Conservation (phyloP, 129 eudicot genomes). For the Rutidosis leptorrhynchoides region DNA sequence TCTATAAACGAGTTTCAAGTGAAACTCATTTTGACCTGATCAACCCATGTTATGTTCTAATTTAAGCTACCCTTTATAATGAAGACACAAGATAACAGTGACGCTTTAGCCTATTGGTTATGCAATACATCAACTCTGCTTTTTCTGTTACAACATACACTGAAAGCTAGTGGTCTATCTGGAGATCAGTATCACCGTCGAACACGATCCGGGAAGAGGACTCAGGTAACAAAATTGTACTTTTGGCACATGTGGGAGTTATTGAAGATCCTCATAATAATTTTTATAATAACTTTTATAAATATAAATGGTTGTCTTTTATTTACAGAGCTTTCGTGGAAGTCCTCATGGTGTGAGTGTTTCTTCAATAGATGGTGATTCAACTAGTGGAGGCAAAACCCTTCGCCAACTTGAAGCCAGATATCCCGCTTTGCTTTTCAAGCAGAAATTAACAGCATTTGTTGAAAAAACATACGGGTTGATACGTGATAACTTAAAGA, state of each 20-base stretch:
- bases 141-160: slow-evolving; percentile 69
- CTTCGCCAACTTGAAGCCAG: slow-evolving; percentile 65
- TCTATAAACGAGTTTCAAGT: not conserved
- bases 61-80: slow-evolving; percentile 22
- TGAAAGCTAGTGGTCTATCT: slow-evolving; percentile 64
- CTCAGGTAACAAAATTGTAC: slow-evolving; percentile 46
- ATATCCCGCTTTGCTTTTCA: slow-evolving; percentile 87
- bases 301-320: not conserved
- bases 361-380: slow-evolving; percentile 45
- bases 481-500: slow-evolving; percentile 75
- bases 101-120: slow-evolving; percentile 78
- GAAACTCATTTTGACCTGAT: not conserved
- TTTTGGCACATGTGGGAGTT: not conserved
- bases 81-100: slow-evolving; percentile 88
- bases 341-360: slow-evolving; percentile 64
- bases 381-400: slow-evolving; percentile 44
- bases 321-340: slow-evolving; percentile 86
- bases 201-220: slow-evolving; percentile 84
- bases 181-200: slow-evolving; percentile 64
- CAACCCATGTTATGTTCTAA: slow-evolving; percentile 3
- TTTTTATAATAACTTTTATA: too few relatives aligned
- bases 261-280: not conserved
- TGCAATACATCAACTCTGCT: slow-evolving; percentile 81
- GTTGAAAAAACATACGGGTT: slow-evolving; percentile 87
- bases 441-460: slow-evolving; percentile 89